Evolutionary conservation across 495 filamentous ascomycete genomes (phyloP).

Genomic region (Talaromyces wortmannii): DNA sequence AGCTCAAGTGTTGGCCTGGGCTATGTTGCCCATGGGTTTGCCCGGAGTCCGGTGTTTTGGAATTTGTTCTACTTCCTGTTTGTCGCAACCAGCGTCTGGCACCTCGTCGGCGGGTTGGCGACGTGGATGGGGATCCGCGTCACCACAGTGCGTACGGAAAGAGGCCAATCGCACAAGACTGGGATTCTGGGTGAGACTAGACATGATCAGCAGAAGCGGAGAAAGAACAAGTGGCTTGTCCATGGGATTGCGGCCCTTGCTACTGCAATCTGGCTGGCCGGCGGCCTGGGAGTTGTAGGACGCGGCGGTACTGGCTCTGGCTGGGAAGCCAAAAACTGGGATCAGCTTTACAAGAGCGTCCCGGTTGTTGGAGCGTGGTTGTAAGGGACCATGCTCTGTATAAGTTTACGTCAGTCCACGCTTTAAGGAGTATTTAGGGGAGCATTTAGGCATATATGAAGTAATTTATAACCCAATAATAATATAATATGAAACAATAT

Average conservation of each 20-base stretch:
- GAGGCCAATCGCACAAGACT: constrained; percentile 22
- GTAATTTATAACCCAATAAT: not conserved
- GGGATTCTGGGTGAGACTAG: constrained; percentile 29
- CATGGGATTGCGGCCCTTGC: constrained; percentile 53
- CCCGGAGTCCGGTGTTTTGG: constrained; percentile 54
- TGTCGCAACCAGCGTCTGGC: constrained; percentile 62
- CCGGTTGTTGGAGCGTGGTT: constrained; percentile 47
- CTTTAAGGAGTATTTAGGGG: not conserved
- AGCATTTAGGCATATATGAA: not conserved
- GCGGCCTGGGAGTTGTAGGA: constrained; percentile 71
- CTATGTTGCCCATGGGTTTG: constrained; percentile 83
- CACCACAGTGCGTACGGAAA: constrained; percentile 30
- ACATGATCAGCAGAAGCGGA: constrained; percentile 33
- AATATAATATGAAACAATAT: not conserved
- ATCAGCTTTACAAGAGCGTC: constrained; percentile 54
- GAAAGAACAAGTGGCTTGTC: constrained; percentile 61
- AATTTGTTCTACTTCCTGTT: constrained; percentile 62
- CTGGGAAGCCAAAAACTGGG: constrained; percentile 76
- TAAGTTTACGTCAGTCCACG: not conserved
- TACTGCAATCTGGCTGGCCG: constrained; percentile 68
- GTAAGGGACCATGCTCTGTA: constrained; percentile 10
- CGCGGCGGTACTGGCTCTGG: constrained; percentile 61
- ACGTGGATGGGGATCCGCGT: constrained; percentile 58
- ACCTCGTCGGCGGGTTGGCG: constrained; percentile 78
- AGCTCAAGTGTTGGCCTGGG: constrained; percentile 73